Conservation (phyloP, 768 basidiomycete species). For the Nidularia sp. region DNA sequence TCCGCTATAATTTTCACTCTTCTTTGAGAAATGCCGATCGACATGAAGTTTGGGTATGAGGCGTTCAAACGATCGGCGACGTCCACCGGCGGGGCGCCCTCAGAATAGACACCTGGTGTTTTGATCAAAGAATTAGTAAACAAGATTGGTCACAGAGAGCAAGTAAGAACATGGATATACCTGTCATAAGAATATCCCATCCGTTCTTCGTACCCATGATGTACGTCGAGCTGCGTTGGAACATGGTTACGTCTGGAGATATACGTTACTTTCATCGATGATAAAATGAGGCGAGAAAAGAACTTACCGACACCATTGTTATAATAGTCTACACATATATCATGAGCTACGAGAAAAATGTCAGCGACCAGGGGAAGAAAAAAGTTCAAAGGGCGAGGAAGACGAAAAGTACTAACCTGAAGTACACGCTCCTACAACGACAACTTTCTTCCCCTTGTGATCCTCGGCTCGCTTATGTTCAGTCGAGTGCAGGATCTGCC, state of each 20-base stretch:
- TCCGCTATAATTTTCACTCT: neutral
- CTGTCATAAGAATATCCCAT: constrained; percentile 18
- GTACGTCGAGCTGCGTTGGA: constrained; percentile 50
- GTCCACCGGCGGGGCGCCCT: constrained; percentile 37
- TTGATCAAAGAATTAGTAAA: neutral
- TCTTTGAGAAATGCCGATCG: constrained; percentile 15
- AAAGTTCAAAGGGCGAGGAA: neutral
- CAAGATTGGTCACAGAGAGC: neutral
- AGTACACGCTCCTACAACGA: constrained; percentile 53
- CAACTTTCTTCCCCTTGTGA: constrained; percentile 54
- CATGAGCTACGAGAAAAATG: constrained; percentile 22
- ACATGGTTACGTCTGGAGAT: constrained; percentile 40
- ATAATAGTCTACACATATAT: constrained; percentile 30
- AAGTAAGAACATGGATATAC: constrained; percentile 5
- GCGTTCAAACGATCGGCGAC: constrained; percentile 42
- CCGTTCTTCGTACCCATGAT: constrained; percentile 43
- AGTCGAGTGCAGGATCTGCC: constrained; percentile 48
- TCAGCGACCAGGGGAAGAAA: neutral
- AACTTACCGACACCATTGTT: constrained; percentile 30
- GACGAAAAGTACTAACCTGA: constrained; percentile 24
- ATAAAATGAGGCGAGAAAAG: constrained; percentile 25
- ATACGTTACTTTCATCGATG: constrained; percentile 24
- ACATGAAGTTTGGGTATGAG: constrained; percentile 32
- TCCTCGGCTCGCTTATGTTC: constrained; percentile 40
- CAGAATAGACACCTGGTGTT: constrained; percentile 29